phyloP scores from a whole-genome alignment of 2,329 filamentous ascomycete genomes.

The Lachnellula willkommii region DNA sequence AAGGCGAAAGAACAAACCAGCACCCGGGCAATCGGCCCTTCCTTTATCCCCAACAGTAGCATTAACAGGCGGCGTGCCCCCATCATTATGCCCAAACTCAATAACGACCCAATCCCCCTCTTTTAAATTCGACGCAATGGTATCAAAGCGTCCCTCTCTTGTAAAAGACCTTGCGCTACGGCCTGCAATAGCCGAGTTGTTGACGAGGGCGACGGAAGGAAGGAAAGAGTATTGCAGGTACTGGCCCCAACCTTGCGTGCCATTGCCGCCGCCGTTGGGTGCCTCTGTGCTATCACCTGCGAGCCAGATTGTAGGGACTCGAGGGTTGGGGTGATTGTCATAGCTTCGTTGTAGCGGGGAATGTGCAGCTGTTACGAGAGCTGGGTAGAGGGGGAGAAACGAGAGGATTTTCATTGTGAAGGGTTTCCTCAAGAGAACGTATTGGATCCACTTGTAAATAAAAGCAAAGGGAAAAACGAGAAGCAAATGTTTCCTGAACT shows the following conservation, averaged over 20 bases:
- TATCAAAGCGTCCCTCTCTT: constrained; percentile 58
- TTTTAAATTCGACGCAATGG: constrained; percentile 47
- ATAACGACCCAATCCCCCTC: constrained; percentile 62
- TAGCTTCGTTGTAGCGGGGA: neutral
- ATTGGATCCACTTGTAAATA: neutral
- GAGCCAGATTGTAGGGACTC: constrained; percentile 11
- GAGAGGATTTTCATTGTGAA: neutral
- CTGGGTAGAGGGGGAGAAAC: neutral
- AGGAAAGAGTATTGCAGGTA: constrained; percentile 21
- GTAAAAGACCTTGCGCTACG: constrained; percentile 61
- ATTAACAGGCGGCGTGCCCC: constrained; percentile 39
- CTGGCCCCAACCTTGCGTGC: constrained; percentile 24
- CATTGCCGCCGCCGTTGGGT: constrained; percentile 13
- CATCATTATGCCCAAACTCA: constrained; percentile 69
- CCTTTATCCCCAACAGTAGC: constrained; percentile 50
- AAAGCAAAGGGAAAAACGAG: neutral
- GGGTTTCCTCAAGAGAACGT: neutral
- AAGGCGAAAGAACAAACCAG: constrained; percentile 6
- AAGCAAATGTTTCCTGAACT: neutral
- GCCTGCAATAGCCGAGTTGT: constrained; percentile 59
- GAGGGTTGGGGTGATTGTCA: neutral
- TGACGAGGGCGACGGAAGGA: constrained; percentile 3
- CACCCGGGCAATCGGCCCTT: constrained; percentile 48
- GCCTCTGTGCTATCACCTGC: constrained; percentile 21
- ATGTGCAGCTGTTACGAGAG: neutral